phyloP scores from a whole-genome alignment of 2,329 filamentous ascomycete genomes.

The Phialophora macrospora region DNA sequence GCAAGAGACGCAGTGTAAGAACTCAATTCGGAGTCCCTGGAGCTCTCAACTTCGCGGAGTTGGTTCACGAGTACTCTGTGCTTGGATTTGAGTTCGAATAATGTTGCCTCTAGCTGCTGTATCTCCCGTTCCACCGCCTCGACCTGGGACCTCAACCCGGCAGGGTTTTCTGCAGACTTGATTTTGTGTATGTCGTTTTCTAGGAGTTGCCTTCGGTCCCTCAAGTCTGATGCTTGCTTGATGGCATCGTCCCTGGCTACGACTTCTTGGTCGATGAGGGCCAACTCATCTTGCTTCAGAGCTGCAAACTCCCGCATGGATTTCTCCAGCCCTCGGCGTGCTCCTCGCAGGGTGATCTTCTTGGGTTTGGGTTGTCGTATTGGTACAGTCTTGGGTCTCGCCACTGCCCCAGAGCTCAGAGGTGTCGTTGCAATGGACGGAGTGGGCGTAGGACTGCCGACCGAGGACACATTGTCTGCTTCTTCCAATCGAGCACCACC shows the following conservation, averaged over 20 bases:
- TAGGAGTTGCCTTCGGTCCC: conserved; percentile 56
- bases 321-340: conserved; percentile 61
- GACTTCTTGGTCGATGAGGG: conserved; percentile 54
- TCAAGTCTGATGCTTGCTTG: conserved; percentile 58
- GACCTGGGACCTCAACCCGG: conserved; percentile 57
- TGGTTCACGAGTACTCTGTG: conserved; percentile 60
- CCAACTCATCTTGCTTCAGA: conserved; percentile 62
- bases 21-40: conserved; percentile 62
- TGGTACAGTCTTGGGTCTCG: conserved; percentile 46
- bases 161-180: conserved; percentile 52
- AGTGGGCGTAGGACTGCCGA: conserved; percentile 55
- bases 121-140: conserved; percentile 61
- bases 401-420: conserved; percentile 40
- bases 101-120: conserved; percentile 59
- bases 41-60: conserved; percentile 60
- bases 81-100: conserved; percentile 60
- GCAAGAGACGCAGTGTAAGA: conserved; percentile 62
- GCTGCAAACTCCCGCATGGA: conserved; percentile 62
- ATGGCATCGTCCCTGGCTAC: conserved; percentile 54
- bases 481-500: conserved; percentile 51
- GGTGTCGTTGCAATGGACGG: conserved; percentile 39
- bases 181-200: conserved; percentile 57
- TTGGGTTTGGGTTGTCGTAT: conserved; percentile 48
- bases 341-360: conserved; percentile 58
- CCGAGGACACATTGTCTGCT: conserved; percentile 53